Conservation (phyloP, 208 protist genomes). For the Paratrypanosoma confusum region DNA sequence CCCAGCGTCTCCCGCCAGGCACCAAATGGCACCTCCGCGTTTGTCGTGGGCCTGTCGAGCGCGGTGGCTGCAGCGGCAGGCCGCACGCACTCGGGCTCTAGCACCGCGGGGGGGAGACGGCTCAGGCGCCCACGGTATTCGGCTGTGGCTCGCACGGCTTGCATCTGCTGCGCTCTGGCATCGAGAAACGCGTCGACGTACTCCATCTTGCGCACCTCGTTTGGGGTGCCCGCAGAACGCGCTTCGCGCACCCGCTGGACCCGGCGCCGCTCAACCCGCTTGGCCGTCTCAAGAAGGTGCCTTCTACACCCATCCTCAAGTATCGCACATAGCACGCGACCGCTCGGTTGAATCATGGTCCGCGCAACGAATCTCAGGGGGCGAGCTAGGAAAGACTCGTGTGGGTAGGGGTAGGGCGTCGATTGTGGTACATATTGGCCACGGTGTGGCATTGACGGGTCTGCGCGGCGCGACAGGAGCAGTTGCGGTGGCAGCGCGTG, state of each 20-base stretch:
- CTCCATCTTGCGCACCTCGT: constrained; percentile 43
- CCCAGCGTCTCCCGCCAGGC: constrained; percentile 14
- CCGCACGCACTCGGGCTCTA: too few relatives aligned
- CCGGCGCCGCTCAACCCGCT: constrained; percentile 7
- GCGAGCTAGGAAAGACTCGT: too few relatives aligned
- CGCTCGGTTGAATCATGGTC: too few relatives aligned
- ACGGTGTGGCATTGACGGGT: too few relatives aligned
- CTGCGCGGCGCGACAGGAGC: not conserved
- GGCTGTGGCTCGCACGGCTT: too few relatives aligned
- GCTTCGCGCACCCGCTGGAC: not conserved
- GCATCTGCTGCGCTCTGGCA: constrained; percentile 33
- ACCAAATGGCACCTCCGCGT: constrained; percentile 10
- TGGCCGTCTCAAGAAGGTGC: constrained; percentile 7
- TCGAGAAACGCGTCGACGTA: constrained; percentile 62
- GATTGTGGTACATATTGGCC: too few relatives aligned
- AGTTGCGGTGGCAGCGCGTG: too few relatives aligned
- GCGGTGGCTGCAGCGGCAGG: not conserved
- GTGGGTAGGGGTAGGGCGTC: too few relatives aligned
- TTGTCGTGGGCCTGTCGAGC: not conserved
- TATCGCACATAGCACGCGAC: too few relatives aligned
- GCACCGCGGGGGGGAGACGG: too few relatives aligned
- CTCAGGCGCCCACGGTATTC: too few relatives aligned
- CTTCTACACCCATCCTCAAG: not conserved
- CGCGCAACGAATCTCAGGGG: too few relatives aligned
- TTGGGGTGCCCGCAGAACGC: constrained; percentile 12